Conservation (phyloP, 352 stramenopile species). For the Phytophthora podocarpi region DNA sequence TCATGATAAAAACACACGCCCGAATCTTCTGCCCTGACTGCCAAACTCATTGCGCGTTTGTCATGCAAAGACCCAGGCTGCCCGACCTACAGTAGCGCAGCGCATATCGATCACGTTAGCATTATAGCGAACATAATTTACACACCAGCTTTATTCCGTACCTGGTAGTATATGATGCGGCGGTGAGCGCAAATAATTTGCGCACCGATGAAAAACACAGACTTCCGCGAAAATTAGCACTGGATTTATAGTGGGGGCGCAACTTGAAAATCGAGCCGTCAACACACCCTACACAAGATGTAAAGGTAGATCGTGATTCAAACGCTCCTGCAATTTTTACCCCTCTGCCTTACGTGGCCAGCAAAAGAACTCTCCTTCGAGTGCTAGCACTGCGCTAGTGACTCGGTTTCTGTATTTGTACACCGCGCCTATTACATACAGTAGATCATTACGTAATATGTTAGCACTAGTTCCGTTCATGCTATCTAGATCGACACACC, state of each 20-base stretch:
- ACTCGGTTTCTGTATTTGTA: conserved; percentile 9
- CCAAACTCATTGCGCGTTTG: conserved; percentile 2
- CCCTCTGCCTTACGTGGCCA: not conserved
- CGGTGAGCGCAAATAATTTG: conserved; percentile 3
- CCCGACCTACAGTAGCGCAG: conserved; percentile 1
- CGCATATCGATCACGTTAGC: too few species aligned
- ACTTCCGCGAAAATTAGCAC: conserved; percentile 9
- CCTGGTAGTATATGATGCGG: conserved; percentile 6
- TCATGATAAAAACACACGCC: not conserved
- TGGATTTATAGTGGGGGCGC: not conserved
- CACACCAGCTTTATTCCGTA: too few species aligned
- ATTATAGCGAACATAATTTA: too few species aligned
- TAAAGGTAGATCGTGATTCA: too few species aligned
- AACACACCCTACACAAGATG: not conserved
- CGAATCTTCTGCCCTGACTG: not conserved
- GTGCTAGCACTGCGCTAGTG: not conserved
- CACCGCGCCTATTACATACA: too few species aligned
- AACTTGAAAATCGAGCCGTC: too few species aligned
- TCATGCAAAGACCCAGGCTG: conserved; percentile 6
- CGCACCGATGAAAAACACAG: not conserved
- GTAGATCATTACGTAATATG: too few species aligned
- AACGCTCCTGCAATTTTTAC: not conserved
- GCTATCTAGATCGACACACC: too few species aligned
- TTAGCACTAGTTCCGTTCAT: too few species aligned
- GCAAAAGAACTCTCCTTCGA: not conserved